phyloP scores from a whole-genome alignment of 495 filamentous ascomycete species.

The Penicillium silybi region DNA sequence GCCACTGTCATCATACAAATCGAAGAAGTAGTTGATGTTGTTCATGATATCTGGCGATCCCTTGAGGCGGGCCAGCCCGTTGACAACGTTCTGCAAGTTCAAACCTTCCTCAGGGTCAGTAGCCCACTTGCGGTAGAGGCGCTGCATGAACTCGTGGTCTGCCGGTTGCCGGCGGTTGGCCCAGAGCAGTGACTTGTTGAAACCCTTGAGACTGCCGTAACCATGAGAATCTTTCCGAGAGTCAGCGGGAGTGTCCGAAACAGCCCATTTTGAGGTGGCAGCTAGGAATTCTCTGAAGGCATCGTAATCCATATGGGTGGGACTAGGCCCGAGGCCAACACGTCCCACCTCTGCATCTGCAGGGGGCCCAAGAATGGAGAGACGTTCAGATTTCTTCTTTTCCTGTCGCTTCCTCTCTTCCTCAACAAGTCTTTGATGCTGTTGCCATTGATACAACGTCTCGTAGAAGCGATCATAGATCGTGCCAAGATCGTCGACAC shows the following conservation, averaged over 20 bases:
- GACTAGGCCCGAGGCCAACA: conserved; percentile 83
- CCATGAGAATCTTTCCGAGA: conserved; percentile 54
- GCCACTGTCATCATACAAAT: conserved; percentile 89
- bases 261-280: conserved; percentile 83
- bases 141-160: conserved; percentile 91
- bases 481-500: conserved; percentile 75
- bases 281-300: conserved; percentile 92
- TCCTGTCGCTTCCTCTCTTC: conserved; percentile 61
- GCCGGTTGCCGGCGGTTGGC: conserved; percentile 81
- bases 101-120: conserved; percentile 67
- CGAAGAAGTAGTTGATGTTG: conserved; percentile 94
- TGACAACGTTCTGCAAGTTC: conserved; percentile 85
- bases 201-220: conserved; percentile 44
- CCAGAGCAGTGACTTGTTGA: conserved; percentile 52
- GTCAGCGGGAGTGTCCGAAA: conserved; percentile 69
- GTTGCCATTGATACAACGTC: conserved; percentile 84
- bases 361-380: conserved; percentile 39
- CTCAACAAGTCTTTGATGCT: conserved; percentile 71
- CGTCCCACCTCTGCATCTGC: conserved; percentile 57
- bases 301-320: conserved; percentile 92
- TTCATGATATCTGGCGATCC: conserved; percentile 94
- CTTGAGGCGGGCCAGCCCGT: conserved; percentile 83
- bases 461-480: conserved; percentile 93
- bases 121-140: conserved; percentile 87
- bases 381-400: conserved; percentile 52